Evolutionary conservation across 495 filamentous ascomycete species (phyloP), one percentile per base, ranked within the genome.

Genomic region (Neurospora sublineolata): DNA sequence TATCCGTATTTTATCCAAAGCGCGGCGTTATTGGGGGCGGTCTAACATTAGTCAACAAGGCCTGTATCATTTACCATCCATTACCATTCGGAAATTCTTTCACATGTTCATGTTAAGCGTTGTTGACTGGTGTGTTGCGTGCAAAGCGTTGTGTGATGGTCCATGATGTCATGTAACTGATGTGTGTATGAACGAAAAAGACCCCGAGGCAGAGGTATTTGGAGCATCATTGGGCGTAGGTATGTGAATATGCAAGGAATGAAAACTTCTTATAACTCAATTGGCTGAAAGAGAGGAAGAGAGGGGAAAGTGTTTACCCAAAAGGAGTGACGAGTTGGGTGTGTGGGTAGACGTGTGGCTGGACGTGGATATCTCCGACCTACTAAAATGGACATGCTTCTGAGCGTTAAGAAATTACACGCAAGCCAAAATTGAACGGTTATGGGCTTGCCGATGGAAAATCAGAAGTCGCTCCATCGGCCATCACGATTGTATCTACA

Each of bases 11-110:
- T 71, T 9, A 58, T 70, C 52, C 68, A 71, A 70, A 75, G 75
- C 75, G 74, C 58, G 77, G 78, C 74, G 77, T 77, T 78, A 60
- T 73, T 33, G 36, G 71, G 69, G 37, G 71, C 16, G 68, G 39
- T 14, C n/a, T 58, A 58, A 58, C 46, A 58, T 46, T 58, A 58
- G 20, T 58, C 46, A 14, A 7, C 1, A 14, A 58, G 73, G 74
- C 73, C 75, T 77, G 72, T 75, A 74, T 75, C 68, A 69, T 38
- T 30, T 38, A 30, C 44, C 27, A 14, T 12, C 10, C 44, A 46
- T 58, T 27, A 14, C 30, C 23, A 14, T 27, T 58, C 10, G 46
- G 33, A 9, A 58, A 12, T 41, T 20, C 23, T 68, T 71, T 71
- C 8, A 37, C 69, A 67, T 64, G 33, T 36, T 16, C 27, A 11